A percentile compares a stretch with the other conserved stretches of the same genome.
These are phyloP conservation scores for Macrolepiota fuliginosa DNA, from an alignment of 768 basidiomycete species.

Conservation along the genomic window DNA sequence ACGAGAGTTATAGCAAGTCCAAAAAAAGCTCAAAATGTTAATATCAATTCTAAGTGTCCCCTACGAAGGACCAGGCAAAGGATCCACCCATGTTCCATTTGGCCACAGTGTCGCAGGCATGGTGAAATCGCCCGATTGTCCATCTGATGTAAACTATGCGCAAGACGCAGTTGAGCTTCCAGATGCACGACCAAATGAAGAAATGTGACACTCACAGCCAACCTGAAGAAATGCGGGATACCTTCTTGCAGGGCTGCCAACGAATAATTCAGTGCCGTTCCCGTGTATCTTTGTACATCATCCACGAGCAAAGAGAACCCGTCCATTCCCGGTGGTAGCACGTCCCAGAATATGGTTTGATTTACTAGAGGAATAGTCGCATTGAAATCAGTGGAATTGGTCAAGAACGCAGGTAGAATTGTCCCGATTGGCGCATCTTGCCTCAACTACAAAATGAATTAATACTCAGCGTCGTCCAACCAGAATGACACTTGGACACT, in stretches of 20 bases:
- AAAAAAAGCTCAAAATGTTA: too few relatives aligned
- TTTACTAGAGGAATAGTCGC: constrained; percentile 48
- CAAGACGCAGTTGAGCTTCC: neutral
- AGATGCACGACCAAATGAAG: neutral
- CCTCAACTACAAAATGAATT: constrained; percentile 45
- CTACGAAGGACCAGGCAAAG: constrained; percentile 65
- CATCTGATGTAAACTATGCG: constrained; percentile 45
- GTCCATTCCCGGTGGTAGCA: constrained; percentile 58
- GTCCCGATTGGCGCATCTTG: constrained; percentile 72
- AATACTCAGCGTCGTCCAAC: constrained; percentile 4
- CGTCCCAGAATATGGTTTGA: constrained; percentile 58
- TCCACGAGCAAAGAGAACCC: constrained; percentile 82
- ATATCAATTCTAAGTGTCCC: neutral
- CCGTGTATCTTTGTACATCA: constrained; percentile 80
- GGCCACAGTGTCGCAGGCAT: constrained; percentile 73
- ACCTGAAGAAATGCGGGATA: constrained; percentile 75
- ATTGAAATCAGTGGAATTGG: constrained; percentile 71
- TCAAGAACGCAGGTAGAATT: constrained; percentile 66
- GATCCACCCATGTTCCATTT: constrained; percentile 82
- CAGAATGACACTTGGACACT: constrained; percentile 20
- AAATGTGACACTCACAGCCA: constrained; percentile 55
- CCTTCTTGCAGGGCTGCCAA: constrained; percentile 57
- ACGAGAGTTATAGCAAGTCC: too few relatives aligned
- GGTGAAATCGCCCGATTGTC: constrained; percentile 70
- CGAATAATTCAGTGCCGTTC: constrained; percentile 67